phyloP scores from a whole-genome alignment of 2,329 filamentous ascomycete species.

The Phaeosphaeriaceae sp. region DNA sequence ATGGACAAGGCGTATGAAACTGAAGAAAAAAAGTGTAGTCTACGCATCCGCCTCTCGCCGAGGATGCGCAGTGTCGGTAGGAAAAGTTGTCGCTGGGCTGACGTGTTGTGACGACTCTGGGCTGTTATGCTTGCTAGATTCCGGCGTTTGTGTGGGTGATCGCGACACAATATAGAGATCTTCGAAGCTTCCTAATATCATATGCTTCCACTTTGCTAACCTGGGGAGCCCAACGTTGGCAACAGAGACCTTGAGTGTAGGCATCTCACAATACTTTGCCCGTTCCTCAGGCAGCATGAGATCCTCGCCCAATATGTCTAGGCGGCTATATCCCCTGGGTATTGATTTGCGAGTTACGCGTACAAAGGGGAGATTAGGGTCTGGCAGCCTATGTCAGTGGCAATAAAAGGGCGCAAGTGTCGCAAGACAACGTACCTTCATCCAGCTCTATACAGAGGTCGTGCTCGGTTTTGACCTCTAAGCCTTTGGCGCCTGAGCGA shows the following conservation, averaged over 20 bases:
- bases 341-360: conserved; percentile 56
- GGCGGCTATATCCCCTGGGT: conserved; percentile 53
- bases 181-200: conserved; percentile 54
- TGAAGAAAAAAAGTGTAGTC: background rate
- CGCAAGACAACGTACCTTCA: conserved; percentile 34
- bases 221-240: conserved; percentile 56
- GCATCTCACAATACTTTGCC: conserved; percentile 50
- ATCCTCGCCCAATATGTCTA: conserved; percentile 56
- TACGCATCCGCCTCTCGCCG: conserved; percentile 26
- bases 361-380: conserved; percentile 48
- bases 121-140: conserved; percentile 47
- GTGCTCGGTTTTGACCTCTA: conserved; percentile 53
- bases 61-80: conserved; percentile 33
- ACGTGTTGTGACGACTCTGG: conserved; percentile 48
- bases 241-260: conserved; percentile 55
- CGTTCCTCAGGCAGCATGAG: conserved; percentile 46
- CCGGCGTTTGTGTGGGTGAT: conserved; percentile 42
- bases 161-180: conserved; percentile 58
- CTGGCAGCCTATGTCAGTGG: conserved; percentile 37
- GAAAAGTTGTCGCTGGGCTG: conserved; percentile 43
- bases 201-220: conserved; percentile 53
- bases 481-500: conserved; percentile 45
- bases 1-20: conserved; percentile 14
- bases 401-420: background rate
- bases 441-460: conserved; percentile 51